A percentile compares a stretch with the other conserved stretches of the same genome.
Conservation (phyloP, 257 asterid genomes). For the Schizonepeta tenuifolia region DNA sequence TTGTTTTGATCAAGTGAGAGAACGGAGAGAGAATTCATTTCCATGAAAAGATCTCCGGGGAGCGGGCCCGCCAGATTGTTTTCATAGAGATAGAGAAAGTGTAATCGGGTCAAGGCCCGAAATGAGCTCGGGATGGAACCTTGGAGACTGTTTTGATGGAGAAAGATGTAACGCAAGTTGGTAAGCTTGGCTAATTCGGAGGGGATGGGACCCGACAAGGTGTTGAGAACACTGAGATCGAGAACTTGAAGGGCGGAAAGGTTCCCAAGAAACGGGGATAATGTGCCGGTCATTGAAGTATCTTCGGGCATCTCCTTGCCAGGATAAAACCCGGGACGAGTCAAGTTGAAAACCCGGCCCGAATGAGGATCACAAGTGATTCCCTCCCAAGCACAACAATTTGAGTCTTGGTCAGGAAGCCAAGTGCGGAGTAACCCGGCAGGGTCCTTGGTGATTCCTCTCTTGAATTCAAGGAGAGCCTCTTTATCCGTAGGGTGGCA, state of each 20-base stretch:
- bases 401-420: constrained; percentile 41
- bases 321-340: constrained; percentile 54
- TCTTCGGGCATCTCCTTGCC: constrained; percentile 42
- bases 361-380: constrained; percentile 44
- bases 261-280: constrained; percentile 64
- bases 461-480: constrained; percentile 61
- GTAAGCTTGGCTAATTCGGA: constrained; percentile 53
- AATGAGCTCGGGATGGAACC: constrained; percentile 57
- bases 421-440: constrained; percentile 51
- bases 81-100: constrained; percentile 40
- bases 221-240: constrained; percentile 56
- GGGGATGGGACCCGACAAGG: constrained; percentile 54
- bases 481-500: constrained; percentile 55
- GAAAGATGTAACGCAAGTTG: constrained; percentile 37
- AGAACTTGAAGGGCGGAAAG: constrained; percentile 56
- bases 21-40: constrained; percentile 37
- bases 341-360: constrained; percentile 54
- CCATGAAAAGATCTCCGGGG: constrained; percentile 41
- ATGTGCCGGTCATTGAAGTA: constrained; percentile 53
- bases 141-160: constrained; percentile 45
- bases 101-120: constrained; percentile 31
- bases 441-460: constrained; percentile 56
- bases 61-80: constrained; percentile 54
- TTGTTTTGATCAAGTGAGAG: constrained; percentile 51
- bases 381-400: constrained; percentile 80